A percentile compares a stretch with the other conserved stretches of the same genome.
Evolutionary conservation across 352 stramenopile genomes (phyloP).

Genomic region (Globisporangium megalacanthum): DNA sequence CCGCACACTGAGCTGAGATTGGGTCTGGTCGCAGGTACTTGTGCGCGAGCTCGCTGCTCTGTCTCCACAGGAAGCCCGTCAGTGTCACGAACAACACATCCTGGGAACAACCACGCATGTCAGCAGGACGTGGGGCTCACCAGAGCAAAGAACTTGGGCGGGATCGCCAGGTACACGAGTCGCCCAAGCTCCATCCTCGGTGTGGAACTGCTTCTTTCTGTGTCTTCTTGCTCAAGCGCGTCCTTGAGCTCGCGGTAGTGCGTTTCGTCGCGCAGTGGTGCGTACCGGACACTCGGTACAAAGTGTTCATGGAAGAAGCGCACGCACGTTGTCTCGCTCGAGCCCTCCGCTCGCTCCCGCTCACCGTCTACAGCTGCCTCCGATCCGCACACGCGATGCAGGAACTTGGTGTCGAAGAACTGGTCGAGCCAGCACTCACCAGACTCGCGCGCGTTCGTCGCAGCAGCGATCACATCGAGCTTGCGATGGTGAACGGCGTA

Average conservation of each 20-base stretch:
- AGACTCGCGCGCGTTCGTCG: conserved; percentile 20
- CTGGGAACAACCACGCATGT: background rate
- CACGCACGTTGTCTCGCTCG: background rate
- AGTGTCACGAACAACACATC: background rate
- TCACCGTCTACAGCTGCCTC: background rate
- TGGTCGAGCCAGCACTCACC: conserved; percentile 25
- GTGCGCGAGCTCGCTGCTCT: conserved; percentile 31
- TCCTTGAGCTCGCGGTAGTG: conserved; percentile 27
- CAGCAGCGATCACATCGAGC: conserved; percentile 41
- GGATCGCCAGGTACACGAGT: conserved; percentile 78
- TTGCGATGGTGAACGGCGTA: conserved; percentile 1
- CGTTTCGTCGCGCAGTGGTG: conserved; percentile 23
- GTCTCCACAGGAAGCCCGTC: background rate
- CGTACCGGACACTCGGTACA: conserved; percentile 36
- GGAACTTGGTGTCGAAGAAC: conserved; percentile 35
- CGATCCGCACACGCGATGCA: conserved; percentile 29
- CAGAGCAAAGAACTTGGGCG: conserved; percentile 54
- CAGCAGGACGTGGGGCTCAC: conserved; percentile 12
- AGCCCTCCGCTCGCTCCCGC: background rate
- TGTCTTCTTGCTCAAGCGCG: conserved; percentile 10
- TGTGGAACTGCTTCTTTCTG: background rate
- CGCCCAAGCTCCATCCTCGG: conserved; percentile 26
- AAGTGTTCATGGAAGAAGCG: conserved; percentile 32
- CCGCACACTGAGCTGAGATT: background rate
- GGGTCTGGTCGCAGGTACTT: conserved; percentile 21